Base-by-base conservation (phyloP, 495 filamentous ascomycete genomes). In the Letharia columbiana region DNA sequence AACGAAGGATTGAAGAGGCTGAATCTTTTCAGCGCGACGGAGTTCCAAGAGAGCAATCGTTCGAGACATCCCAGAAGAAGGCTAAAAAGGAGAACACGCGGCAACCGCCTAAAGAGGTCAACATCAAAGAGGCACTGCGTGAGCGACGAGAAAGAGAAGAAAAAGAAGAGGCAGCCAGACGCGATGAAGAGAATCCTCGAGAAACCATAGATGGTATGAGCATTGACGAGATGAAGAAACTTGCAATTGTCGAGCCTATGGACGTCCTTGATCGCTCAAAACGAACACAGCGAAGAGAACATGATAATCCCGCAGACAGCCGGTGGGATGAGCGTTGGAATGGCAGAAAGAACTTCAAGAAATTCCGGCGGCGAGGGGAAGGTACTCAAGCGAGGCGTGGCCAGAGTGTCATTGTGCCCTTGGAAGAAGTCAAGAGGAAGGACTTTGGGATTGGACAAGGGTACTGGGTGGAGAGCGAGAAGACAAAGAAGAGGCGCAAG, bases 311-410 rank as follows among this genome's bases (percentile, higher is more conserved):
- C n/a, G 78, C 80, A 54, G 81, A 81, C 62, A 82, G 83, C 13
- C 83, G 91, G 33, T 97, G 95, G 94, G 86, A 97, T 71, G 87
- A 91, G 4, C 79, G 81, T 45, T 98, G 95, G 95, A 96, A 97
- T 72, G 94, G 95, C 0, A 84, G 93, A 9, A 95, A 91, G 77
- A 98, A 98, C 70, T 98, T 97, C 80, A 98, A 98, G 75, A 87
- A 84, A 69, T 98, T 98, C 69, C 83, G 85, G 6, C 83, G 85
- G 64, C 83, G 84, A 58, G 86, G 83, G 3, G 85, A 82, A 4
- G 80, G 80, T 1, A 76, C 80, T 9, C 69, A 66, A 28, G 74
- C 70, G 65, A 78, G 68, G 68, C 82, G 67, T 68, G 80, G 81
- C 8, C 79, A 82, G 64, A 80, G 79, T 33, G 85, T 93, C 37